These are phyloP conservation scores for Carallia brachiata DNA, from an alignment of 345 rosid genomes.

Conservation along the genomic window DNA sequence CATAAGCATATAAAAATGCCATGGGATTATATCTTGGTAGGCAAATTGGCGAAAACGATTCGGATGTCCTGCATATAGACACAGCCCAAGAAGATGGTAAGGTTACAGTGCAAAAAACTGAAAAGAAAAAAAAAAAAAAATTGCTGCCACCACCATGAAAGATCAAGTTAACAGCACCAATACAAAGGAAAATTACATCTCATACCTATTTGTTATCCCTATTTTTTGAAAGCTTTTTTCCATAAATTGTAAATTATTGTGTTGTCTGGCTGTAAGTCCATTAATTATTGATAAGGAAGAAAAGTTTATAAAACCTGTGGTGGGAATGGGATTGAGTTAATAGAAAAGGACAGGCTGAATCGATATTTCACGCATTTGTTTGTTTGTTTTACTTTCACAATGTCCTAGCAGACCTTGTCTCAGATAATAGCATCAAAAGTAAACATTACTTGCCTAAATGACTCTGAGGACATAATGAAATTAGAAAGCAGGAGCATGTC, in stretches of 20 bases:
- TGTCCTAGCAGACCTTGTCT: no score
- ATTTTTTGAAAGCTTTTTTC: no score
- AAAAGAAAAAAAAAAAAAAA: not conserved
- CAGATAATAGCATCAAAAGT: not conserved
- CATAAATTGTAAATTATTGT: no score
- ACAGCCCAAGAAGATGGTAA: conserved; percentile 17
- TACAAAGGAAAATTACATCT: not conserved
- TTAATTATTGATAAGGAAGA: not conserved
- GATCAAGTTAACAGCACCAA: not conserved
- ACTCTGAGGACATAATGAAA: conserved; percentile 87
- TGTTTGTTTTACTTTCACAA: no score
- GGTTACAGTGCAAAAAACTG: not conserved
- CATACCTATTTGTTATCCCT: not conserved
- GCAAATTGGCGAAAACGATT: conserved; percentile 97
- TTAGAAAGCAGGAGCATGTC: conserved; percentile 90
- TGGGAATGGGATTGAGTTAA: no score
- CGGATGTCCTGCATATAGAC: conserved; percentile 74
- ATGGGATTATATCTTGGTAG: conserved; percentile 91
- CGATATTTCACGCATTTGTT: no score
- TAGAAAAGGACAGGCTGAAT: no score
- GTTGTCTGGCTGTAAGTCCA: not conserved
- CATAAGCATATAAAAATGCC: conserved; percentile 94
- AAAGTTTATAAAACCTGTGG: not conserved
- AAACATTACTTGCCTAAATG: conserved; percentile 63
- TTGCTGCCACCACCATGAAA: not conserved